Evolutionary conservation across 345 rosid species (phyloP).

Genomic region (Gossypium ekmanianum): DNA sequence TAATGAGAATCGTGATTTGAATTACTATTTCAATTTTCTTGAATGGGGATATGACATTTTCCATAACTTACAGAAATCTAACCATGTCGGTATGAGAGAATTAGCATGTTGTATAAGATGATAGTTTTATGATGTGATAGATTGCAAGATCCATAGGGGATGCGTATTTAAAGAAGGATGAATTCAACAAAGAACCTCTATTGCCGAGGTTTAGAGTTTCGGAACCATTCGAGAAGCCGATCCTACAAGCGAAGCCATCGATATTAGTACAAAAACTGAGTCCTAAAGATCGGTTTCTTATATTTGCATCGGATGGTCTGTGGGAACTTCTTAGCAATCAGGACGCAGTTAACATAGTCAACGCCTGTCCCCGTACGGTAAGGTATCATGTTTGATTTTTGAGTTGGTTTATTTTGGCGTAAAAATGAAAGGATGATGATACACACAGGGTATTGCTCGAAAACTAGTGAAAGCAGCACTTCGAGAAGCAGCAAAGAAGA

Average conservation of each 20-base stretch:
- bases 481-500: conserved; percentile 81
- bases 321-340: conserved; percentile 97
- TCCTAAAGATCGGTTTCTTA: conserved; percentile 86
- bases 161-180: conserved; percentile 82
- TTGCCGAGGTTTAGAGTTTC: conserved; percentile 74
- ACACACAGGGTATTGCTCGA: conserved; percentile 67
- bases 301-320: conserved; percentile 94
- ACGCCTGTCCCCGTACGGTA: conserved; percentile 73
- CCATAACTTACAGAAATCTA: too few relatives aligned
- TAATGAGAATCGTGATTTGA: too few relatives aligned
- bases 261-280: conserved; percentile 62
- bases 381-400: conserved; percentile 15
- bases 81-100: neutral
- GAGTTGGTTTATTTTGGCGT: too few relatives aligned
- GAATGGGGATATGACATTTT: too few relatives aligned
- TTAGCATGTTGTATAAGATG: neutral
- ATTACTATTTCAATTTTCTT: too few relatives aligned
- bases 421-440: too few relatives aligned
- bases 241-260: conserved; percentile 86
- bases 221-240: conserved; percentile 69
- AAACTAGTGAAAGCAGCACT: conserved; percentile 78
- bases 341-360: conserved; percentile 92
- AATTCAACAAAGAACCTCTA: conserved; percentile 82
- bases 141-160: conserved; percentile 93
- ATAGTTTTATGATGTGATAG: conserved; percentile 33